Base-by-base conservation (phyloP, 148 eudicot species). In the Silene latifolia region DNA sequence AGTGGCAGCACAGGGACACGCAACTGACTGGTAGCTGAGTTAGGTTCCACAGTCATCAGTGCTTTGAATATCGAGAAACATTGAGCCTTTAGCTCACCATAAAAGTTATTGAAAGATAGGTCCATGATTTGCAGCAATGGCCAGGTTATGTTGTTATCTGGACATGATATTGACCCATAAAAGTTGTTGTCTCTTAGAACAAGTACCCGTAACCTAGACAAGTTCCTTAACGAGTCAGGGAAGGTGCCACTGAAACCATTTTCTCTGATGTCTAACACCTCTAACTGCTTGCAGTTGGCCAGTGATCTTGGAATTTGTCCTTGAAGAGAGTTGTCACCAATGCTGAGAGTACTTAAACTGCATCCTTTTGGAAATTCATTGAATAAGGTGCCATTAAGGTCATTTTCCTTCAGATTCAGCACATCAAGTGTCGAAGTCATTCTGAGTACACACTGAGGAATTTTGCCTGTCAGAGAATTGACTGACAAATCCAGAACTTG, bases 301-400 rank as follows among this genome's bases (percentile, higher is more conserved):
- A 89, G 42, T 32, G 97, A 89, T 53, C 14, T 39, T 54, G 97
- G 90, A 74, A 89, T 61, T n/a, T 32, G 23, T 19, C 91, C 96
- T 73, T 69, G 77, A 12, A 90, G 72, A 0, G 0, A 13, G 65
- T 88, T 88, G 0, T 48, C 56, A 51, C 71, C 74, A 0, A 89
- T 58, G 19, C 72, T 63, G 12, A 78, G 20, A 39, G 71, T 78
- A 8, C 72, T 72, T 57, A 63, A 71, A 39, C 10, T 56, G 76
- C 76, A 82, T 2, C 24, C 70, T 78, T 42, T 27, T 23, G 78
- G 77, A 44, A 58, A 46, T 48, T 3, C 32, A 5, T 63, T 12
- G 13, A 69, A 64, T 14, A 78, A 23, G 1, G 8, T 51, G 12
- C 77, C 71, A 1, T 11, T 32, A 35, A 82, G 67, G 3, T 18